Evolutionary conservation across 2,329 filamentous ascomycete species (phyloP).

Genomic region (Orbilia blumenaviensis): DNA sequence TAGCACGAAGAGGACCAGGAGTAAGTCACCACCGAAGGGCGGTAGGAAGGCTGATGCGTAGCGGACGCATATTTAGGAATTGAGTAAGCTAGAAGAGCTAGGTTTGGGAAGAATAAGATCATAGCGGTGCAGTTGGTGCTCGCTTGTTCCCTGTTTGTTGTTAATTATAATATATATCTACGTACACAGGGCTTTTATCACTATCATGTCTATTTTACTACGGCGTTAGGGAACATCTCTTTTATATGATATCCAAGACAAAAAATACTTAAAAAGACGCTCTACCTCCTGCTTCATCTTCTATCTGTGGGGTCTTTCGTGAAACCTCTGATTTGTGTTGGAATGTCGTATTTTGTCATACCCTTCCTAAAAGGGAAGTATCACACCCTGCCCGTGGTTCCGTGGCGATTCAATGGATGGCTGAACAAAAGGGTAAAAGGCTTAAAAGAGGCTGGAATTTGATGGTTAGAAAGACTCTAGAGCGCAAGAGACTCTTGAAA

Average conservation of each 20-base stretch:
- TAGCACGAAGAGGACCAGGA: constrained; percentile 23
- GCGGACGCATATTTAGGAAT: not conserved
- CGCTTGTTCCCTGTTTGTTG: not conserved
- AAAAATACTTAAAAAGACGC: not conserved
- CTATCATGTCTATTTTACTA: not conserved
- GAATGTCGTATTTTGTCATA: not conserved
- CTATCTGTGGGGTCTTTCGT: too few species aligned
- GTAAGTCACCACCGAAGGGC: constrained; percentile 25
- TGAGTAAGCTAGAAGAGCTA: too few species aligned
- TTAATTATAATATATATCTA: not conserved
- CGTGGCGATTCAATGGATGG: too few species aligned
- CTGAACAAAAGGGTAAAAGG: too few species aligned
- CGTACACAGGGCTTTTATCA: not conserved
- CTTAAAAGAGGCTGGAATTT: too few species aligned
- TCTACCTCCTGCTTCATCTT: too few species aligned
- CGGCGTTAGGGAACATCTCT: not conserved
- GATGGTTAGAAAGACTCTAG: too few species aligned
- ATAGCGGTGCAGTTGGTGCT: too few species aligned
- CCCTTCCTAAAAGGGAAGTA: not conserved
- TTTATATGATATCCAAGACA: constrained; percentile 3
- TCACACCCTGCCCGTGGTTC: not conserved
- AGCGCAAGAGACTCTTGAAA: too few species aligned
- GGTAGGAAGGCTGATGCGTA: not conserved
- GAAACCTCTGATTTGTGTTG: too few species aligned
- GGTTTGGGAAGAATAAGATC: too few species aligned